These are phyloP conservation scores for Seiridium unicorne DNA, from an alignment of 2,329 filamentous ascomycete genomes.

Conservation along the genomic window DNA sequence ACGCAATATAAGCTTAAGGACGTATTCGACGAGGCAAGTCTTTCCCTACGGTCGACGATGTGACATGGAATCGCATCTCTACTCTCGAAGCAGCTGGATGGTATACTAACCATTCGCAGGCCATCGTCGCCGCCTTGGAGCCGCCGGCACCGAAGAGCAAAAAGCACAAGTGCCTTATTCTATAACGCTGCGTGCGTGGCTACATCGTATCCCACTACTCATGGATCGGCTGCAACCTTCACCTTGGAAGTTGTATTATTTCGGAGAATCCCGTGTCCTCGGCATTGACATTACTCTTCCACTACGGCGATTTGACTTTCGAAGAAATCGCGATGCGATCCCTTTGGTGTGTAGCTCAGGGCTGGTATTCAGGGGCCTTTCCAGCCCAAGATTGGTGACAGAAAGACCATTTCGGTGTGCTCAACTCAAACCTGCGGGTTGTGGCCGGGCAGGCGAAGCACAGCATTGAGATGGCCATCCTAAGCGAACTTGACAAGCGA, in stretches of 20 bases:
- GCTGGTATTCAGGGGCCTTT: not conserved
- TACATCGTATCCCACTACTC: not conserved
- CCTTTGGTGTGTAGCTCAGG: not conserved
- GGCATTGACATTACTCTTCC: conserved; percentile 7
- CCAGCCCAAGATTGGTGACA: conserved; percentile 1
- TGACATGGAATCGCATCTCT: too few species aligned
- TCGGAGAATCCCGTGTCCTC: too few species aligned
- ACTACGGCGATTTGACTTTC: conserved; percentile 13
- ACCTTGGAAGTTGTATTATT: too few species aligned
- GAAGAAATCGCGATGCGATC: conserved; percentile 2
- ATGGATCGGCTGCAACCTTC: not conserved
- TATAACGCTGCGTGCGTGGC: conserved; percentile 47
- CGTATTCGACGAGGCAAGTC: conserved; percentile 92
- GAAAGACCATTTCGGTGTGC: not conserved
- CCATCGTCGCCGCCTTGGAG: conserved; percentile 92
- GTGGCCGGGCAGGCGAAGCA: not conserved
- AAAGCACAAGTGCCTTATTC: conserved; percentile 66
- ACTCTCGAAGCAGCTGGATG: not conserved
- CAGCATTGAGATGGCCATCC: not conserved
- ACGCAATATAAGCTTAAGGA: conserved; percentile 99
- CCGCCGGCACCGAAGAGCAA: conserved; percentile 81
- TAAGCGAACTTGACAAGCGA: not conserved
- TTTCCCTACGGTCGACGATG: not conserved
- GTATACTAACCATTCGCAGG: conserved; percentile 48
- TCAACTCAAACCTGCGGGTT: not conserved